A percentile compares a stretch with the other conserved stretches of the same genome.
Evolutionary conservation across 192 early-diverging fungal genomes (phyloP).

Genomic region (Podochytrium sp.): DNA sequence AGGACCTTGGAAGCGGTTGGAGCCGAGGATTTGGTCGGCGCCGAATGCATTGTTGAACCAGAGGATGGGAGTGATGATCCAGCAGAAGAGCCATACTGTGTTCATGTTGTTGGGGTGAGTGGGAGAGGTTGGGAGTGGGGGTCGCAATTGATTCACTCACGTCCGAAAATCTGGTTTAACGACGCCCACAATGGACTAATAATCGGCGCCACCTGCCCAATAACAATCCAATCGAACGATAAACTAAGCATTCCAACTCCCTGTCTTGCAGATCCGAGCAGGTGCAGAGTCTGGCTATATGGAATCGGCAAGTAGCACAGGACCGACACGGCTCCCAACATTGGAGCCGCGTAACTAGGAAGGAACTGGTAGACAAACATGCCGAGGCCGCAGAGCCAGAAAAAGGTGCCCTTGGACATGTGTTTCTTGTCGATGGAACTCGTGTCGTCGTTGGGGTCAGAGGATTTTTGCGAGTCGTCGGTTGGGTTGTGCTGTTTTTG

Average conservation of each 20-base stretch:
- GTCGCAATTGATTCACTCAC: conserved; percentile 14
- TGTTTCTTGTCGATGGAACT: neutral
- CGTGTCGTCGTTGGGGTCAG: neutral
- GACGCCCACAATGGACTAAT: conserved; percentile 25
- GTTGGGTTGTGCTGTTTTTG: neutral
- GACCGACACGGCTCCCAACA: conserved; percentile 32
- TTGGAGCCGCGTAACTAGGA: conserved; percentile 34
- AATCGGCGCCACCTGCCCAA: conserved; percentile 22
- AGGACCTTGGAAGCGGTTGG: conserved; percentile 21
- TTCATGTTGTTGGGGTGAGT: neutral
- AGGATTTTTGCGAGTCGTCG: neutral
- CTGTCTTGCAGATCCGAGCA: conserved; percentile 28
- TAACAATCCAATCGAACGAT: conserved; percentile 37
- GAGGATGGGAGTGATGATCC: conserved; percentile 37
- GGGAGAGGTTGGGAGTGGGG: conserved; percentile 4
- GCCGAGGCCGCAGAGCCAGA: conserved; percentile 34
- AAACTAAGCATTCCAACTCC: conserved; percentile 27
- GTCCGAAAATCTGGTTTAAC: conserved; percentile 16
- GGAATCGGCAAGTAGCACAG: conserved; percentile 28
- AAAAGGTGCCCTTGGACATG: conserved; percentile 19
- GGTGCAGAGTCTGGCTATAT: conserved; percentile 7
- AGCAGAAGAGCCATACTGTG: conserved; percentile 30
- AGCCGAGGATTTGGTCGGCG: conserved; percentile 25
- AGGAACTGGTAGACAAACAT: conserved; percentile 38
- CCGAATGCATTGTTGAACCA: conserved; percentile 44